Evolutionary conservation across 805 yeast genomes (phyloP), one percentile per base, ranked within the genome.

Genomic region (Nakazawaea sp.): DNA sequence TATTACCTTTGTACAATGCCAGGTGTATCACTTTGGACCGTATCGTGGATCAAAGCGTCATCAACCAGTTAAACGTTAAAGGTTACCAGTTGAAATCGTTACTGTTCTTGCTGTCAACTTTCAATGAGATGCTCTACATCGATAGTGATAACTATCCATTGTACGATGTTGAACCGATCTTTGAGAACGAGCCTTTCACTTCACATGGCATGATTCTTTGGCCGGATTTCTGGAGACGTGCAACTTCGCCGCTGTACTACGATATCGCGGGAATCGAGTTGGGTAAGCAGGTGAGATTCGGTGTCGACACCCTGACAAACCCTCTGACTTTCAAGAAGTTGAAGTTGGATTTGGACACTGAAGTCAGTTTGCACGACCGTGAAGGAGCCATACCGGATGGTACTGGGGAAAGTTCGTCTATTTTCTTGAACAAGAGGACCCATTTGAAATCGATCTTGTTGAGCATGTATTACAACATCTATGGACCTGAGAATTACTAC

Each of bases 191-290:
- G 5, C 61, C 74, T n/a, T 77, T 58, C 55, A 49, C 57, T 24
- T 52, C 61, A 8, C 54, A 58, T 15, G 70, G 74, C 41, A 58
- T 75, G 53, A 58, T 78, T 18, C 55, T 77, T 18, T 86, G 94
- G 90, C 94, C 95, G 2, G 96, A 86, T 57, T 86, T 78, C 55
- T 86, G 95, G 95, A 73, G 80, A 55, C 69, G 95, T 45, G 77
- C 89, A 5, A 83, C 89, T 1, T 73, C 84, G 1, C 95, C 95
- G 5, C 60, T 61, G 27, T 81, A 71, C 49, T 86, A 81, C 56
- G 71, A 74, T 21, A 76, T 86, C 45, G 85, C 85, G 0, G 83
- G 76, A 2, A 61, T 76, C 11, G 46, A 60, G 34, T 61, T 76
- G 1, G 68, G 72, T 20, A 48, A 51, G 18, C 41, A 33, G 16